These are phyloP conservation scores for Coemansia sp. DNA, from an alignment of 192 early-diverging fungal genomes.

Conservation along the genomic window DNA sequence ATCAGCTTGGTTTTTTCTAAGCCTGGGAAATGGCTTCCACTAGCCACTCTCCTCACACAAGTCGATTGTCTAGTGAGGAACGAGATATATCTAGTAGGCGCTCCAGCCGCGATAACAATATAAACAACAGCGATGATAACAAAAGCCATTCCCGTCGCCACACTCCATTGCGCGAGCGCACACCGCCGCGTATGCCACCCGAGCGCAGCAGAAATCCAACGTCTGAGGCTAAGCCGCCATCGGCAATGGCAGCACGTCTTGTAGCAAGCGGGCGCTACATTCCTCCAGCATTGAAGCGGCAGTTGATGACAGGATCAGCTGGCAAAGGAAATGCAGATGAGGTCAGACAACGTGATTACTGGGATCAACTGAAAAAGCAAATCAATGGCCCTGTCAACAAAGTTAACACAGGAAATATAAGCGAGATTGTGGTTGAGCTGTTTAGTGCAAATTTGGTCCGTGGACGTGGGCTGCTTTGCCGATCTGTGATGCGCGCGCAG, in stretches of 20 bases:
- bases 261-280: constrained; percentile 61
- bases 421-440: constrained; percentile 83
- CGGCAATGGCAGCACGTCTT: constrained; percentile 1
- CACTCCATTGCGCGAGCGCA: not conserved
- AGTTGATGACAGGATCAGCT: constrained; percentile 58
- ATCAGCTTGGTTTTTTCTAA: not conserved
- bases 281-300: constrained; percentile 75
- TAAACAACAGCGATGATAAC: not conserved
- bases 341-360: constrained; percentile 75
- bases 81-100: not conserved
- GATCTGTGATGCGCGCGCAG: constrained; percentile 88
- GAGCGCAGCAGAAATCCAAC: not conserved
- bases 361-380: constrained; percentile 92
- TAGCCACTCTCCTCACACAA: not conserved
- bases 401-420: constrained; percentile 88
- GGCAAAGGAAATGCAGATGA: constrained; percentile 12
- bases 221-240: not conserved
- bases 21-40: not conserved
- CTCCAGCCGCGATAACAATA: not conserved
- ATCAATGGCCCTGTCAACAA: constrained; percentile 97
- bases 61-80: not conserved
- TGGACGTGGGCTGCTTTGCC: constrained; percentile 84
- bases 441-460: constrained; percentile 90
- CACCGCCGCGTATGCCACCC: not conserved
- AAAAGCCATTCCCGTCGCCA: not conserved